Evolutionary conservation across 441 rosid species (phyloP), one percentile per base, ranked within the genome.

Genomic region (Croton setiger): DNA sequence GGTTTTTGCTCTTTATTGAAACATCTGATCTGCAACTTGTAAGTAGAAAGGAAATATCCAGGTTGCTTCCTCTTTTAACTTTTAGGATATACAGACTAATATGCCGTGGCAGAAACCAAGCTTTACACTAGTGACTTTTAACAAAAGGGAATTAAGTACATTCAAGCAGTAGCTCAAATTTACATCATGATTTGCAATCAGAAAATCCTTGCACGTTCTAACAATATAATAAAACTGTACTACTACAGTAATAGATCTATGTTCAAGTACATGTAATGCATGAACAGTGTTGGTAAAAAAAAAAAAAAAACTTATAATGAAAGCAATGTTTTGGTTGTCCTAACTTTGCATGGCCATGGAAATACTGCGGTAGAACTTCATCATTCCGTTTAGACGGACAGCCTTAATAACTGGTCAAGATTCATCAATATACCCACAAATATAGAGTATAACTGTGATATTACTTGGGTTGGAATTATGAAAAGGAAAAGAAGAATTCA

Each of bases 1-100:
- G 17, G 7, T 7, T 33, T 17, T 35, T 58, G 44, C 21, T 58
- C 23, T 37, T 18, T 37, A 60, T 60, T 23, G 58, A 54, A 11
- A 55, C 36, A 27, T 1, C 13, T 13, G 31, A 8, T 18, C 6
- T 21, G 17, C 14, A 55, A 23, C 7, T 55, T 4, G 59, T 4
- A 23, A 7, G 5, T 23, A 55, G 10, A 21, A 55, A 17, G 57
- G 59, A 55, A 23, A 4, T 60, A 60, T 60, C 80, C 63, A 14
- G 66, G 80, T 64, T 78, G 75, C 67, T 81, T 81, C 82, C 67
- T 13, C 9, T 45, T 33, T 49, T 58, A 64, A 55, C 49, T 49
- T 56, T 20, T 31, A 59, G 43, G 44, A n/a, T 33, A 12, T n/a
- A 7, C 41, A 59, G 47, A 27, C 13, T 5, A 17, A 56, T 11